Conservation (phyloP, 306 rosid species). For the Medicago ruthenica region DNA sequence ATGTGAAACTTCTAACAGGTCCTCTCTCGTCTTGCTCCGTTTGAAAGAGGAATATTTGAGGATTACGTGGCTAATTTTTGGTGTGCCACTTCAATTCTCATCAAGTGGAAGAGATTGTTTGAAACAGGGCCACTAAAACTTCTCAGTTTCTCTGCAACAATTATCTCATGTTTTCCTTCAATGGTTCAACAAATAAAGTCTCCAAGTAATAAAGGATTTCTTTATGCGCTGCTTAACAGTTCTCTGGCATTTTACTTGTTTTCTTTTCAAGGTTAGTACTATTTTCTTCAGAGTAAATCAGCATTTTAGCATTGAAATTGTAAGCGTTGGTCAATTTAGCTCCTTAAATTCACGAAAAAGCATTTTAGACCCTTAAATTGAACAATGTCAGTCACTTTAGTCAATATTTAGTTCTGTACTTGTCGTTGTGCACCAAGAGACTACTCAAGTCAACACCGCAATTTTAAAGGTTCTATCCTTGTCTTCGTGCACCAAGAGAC, state of each 20-base stretch:
- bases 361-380: background rate
- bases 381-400: background rate
- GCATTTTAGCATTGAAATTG: background rate
- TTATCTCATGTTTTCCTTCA: slow-evolving; percentile 80
- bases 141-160: slow-evolving; percentile 72
- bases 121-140: slow-evolving; percentile 66
- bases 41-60: slow-evolving; percentile 93
- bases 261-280: slow-evolving; percentile 85
- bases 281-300: background rate
- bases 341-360: background rate
- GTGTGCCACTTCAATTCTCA: slow-evolving; percentile 83
- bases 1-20: slow-evolving; percentile 61
- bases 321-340: background rate
- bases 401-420: too few relatives aligned
- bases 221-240: slow-evolving; percentile 79
- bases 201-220: slow-evolving; percentile 82
- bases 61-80: slow-evolving; percentile 96
- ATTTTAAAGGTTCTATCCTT: too few relatives aligned
- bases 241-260: slow-evolving; percentile 85
- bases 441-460: background rate
- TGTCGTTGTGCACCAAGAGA: background rate
- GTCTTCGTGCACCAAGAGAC: too few relatives aligned
- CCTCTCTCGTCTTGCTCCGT: slow-evolving; percentile 85
- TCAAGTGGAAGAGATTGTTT: slow-evolving; percentile 91
- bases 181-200: slow-evolving; percentile 82